phyloP scores from a whole-genome alignment of 2,329 filamentous ascomycete species.

The Penicillium sp. region DNA sequence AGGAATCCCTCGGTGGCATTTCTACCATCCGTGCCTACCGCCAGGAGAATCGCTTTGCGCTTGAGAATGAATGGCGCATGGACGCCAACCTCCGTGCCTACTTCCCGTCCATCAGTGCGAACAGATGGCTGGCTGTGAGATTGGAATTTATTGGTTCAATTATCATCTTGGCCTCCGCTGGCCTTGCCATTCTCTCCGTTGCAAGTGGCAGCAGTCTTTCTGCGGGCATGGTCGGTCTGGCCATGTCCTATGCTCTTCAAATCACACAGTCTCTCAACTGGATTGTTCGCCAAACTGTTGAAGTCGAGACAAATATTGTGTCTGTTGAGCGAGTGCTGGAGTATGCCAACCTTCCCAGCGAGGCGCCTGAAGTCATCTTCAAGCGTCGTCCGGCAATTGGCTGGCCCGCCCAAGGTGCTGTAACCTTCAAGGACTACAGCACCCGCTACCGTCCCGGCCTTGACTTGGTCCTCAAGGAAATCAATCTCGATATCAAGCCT shows the following conservation, averaged over 20 bases:
- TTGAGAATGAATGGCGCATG: constrained; percentile 97
- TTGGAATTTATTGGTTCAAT: constrained; percentile 94
- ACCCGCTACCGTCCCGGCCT: constrained; percentile 88
- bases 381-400: constrained; percentile 83
- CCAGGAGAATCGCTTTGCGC: constrained; percentile 82
- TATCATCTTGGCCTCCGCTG: constrained; percentile 86
- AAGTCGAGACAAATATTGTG: constrained; percentile 99
- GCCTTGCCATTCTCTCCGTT: constrained; percentile 81
- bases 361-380: constrained; percentile 91
- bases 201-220: constrained; percentile 66
- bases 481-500: constrained; percentile 89
- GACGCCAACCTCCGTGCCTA: constrained; percentile 93
- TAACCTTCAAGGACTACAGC: constrained; percentile 92
- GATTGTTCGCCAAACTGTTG: constrained; percentile 97
- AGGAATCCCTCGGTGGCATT: constrained; percentile 92
- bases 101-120: constrained; percentile 93
- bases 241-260: constrained; percentile 96
- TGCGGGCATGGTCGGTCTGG: constrained; percentile 81
- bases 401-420: constrained; percentile 88
- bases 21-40: constrained; percentile 94
- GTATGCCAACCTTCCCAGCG: constrained; percentile 87
- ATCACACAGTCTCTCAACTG: constrained; percentile 98
- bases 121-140: constrained; percentile 91
- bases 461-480: constrained; percentile 89
- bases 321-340: constrained; percentile 97